These are phyloP conservation scores for Crithidia fasciculata DNA, from an alignment of 208 protist species.

Conservation along the genomic window DNA sequence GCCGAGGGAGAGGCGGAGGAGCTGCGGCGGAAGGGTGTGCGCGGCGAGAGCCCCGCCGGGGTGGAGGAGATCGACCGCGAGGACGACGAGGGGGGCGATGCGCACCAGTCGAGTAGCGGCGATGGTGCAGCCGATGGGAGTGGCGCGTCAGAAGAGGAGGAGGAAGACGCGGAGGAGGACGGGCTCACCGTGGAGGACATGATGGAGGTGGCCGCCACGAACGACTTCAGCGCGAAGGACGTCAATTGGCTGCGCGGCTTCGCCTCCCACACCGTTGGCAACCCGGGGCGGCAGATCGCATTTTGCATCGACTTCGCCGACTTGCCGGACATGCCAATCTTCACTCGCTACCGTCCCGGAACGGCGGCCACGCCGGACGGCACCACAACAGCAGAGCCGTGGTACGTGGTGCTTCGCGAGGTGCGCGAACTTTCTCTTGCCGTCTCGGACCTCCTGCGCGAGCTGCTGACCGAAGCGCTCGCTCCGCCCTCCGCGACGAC, in stretches of 20 bases:
- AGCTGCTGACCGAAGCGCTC: conserved; percentile 28
- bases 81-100: conserved; percentile 1
- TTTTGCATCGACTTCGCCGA: conserved; percentile 85
- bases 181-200: conserved; percentile 77
- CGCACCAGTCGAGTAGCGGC: not conserved
- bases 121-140: not conserved
- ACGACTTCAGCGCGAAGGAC: conserved; percentile 75
- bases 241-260: conserved; percentile 77
- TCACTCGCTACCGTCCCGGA: conserved; percentile 29
- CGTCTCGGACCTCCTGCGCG: conserved; percentile 33
- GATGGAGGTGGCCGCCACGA: conserved; percentile 78
- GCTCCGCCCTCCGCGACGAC: not conserved
- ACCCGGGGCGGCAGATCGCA: conserved; percentile 45
- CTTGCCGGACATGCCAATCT: conserved; percentile 58
- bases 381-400: conserved; percentile 1
- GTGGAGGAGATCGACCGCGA: conserved; percentile 40
- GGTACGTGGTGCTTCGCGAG: conserved; percentile 55
- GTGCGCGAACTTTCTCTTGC: conserved; percentile 18
- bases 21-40: not conserved
- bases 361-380: not conserved
- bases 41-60: not conserved
- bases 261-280: conserved; percentile 33
- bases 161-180: conserved; percentile 36
- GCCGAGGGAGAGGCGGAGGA: conserved; percentile 1
- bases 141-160: not conserved